Conservation (phyloP, 331 rosid species). For the Pyrus hybrid region DNA sequence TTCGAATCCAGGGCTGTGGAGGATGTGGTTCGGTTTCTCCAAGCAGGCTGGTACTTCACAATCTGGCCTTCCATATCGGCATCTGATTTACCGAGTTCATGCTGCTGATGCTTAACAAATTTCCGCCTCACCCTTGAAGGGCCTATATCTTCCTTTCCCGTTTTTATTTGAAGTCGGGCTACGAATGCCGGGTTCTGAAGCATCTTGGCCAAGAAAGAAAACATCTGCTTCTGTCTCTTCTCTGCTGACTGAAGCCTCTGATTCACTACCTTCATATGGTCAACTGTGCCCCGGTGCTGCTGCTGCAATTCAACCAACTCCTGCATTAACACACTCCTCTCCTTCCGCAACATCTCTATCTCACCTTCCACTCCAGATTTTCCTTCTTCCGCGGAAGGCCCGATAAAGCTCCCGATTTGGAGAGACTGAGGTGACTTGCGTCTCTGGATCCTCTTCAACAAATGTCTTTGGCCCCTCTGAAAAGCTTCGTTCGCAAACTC, state of each 20-base stretch:
- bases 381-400: slow-evolving; percentile 43
- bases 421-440: slow-evolving; percentile 58
- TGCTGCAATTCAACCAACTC: slow-evolving; percentile 75
- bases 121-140: slow-evolving; percentile 51
- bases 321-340: slow-evolving; percentile 55
- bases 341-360: slow-evolving; percentile 52
- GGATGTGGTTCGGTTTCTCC: slow-evolving; percentile 20
- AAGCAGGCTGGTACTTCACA: slow-evolving; percentile 40
- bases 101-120: slow-evolving; percentile 51
- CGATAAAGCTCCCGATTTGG: slow-evolving; percentile 39
- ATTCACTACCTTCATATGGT: slow-evolving; percentile 46
- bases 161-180: slow-evolving; percentile 39
- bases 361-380: slow-evolving; percentile 47
- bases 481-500: slow-evolving; percentile 85
- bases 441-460: slow-evolving; percentile 80
- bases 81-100: slow-evolving; percentile 28
- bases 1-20: slow-evolving; percentile 24
- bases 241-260: slow-evolving; percentile 67
- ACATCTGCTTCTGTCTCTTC: slow-evolving; percentile 78
- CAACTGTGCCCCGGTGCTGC: slow-evolving; percentile 56
- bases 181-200: slow-evolving; percentile 61
- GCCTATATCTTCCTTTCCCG: slow-evolving; percentile 34
- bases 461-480: slow-evolving; percentile 52
- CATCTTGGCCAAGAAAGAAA: slow-evolving; percentile 73
- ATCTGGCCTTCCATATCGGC: slow-evolving; percentile 34